Evolutionary conservation across 1,284 basidiomycete species (phyloP).

Genomic region (Fomitiporia mediterranea): DNA sequence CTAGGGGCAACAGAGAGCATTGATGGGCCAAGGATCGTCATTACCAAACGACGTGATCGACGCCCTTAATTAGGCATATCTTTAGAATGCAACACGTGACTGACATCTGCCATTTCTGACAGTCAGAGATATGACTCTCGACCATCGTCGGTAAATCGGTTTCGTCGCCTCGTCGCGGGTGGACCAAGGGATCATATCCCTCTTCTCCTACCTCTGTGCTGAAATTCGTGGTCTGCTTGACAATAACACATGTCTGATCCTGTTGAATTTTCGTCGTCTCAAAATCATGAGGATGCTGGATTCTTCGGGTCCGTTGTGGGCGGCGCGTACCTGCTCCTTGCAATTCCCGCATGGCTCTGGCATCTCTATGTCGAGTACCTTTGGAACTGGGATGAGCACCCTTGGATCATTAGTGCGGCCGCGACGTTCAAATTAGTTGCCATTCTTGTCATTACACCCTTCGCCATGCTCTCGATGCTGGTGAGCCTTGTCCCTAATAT

Average conservation of each 20-base stretch:
- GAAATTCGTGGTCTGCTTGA: no score
- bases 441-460: constrained; percentile 55
- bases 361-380: constrained; percentile 54
- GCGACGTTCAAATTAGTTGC: constrained; percentile 62
- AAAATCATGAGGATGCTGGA: constrained; percentile 1
- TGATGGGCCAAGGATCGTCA: background rate
- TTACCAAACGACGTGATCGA: background rate
- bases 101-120: background rate
- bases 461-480: constrained; percentile 58
- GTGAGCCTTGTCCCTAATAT: constrained; percentile 36
- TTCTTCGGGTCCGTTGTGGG: constrained; percentile 24
- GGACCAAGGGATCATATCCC: no score
- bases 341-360: constrained; percentile 45
- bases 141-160: no score
- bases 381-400: constrained; percentile 55
- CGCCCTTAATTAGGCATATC: background rate
- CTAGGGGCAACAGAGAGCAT: no score
- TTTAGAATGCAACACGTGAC: background rate
- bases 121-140: no score
- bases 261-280: background rate
- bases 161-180: no score
- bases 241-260: background rate
- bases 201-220: no score
- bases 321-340: constrained; percentile 21
- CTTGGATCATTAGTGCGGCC: constrained; percentile 64